Base-by-base conservation (phyloP, 129 eudicot species). In the Oenanthe sinensis region DNA sequence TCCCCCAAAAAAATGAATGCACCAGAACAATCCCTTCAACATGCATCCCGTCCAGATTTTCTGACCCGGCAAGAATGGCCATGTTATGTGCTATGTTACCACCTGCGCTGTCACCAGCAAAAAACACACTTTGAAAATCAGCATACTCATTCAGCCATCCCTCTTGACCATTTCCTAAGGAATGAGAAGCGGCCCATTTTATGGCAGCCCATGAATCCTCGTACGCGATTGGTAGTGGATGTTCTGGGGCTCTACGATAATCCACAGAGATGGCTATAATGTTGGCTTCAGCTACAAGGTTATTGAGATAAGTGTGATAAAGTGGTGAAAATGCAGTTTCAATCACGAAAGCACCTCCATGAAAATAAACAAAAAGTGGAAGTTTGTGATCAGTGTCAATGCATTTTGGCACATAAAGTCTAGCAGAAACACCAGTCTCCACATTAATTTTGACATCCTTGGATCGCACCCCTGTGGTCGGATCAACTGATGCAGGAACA, bases 31-130 rank as follows among this genome's bases (percentile, higher is more conserved):
- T 20, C 84, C 87, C 87, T 20, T 40, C 74, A 17, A 79, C 74
- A 42, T 46, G 43, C 16, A 77, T 10, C 1, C 74, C 60, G 36
- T 79, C 16, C 67, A n/a, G 4, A 0, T 72, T 72, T 5, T 50
- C 79, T 19, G 30, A 62, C 80, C 80, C 89, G 8, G 60, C 69
- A 74, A 79, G 84, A 2, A 75, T 69, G 13, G 81, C 82, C 74
- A 86, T 24, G 58, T 70, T 42, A 71, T 86, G 89, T 5, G 81
- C 80, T 58, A 86, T 82, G 78, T 86, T 86, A 1, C 70, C 89
- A 67, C 86, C 89, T 0, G 86, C 81, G 28, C 86, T 82, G 43
- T 82, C 86, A 6, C 89, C 89, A 7, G 36, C 71, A 9, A 82
- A 30, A 30, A 82, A 85, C n/a, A 85, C 74, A 1, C 50, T 79